These are phyloP conservation scores for Diaporthe amygdali DNA, from an alignment of 2,329 filamentous ascomycete genomes.

Conservation along the genomic window DNA sequence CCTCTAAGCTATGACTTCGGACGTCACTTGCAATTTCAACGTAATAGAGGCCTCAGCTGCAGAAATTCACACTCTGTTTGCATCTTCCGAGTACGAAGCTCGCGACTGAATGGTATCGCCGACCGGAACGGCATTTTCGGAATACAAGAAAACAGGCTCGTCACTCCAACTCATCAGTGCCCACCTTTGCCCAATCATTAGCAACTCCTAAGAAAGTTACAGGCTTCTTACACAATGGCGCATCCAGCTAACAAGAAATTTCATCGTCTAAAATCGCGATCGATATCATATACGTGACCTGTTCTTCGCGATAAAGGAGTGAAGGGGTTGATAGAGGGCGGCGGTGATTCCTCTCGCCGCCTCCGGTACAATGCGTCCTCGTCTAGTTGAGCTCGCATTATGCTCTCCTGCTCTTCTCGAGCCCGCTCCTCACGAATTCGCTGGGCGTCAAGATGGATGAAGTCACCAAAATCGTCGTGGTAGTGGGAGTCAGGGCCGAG, in stretches of 20 bases:
- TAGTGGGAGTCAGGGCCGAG: background rate
- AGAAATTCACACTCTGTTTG: background rate
- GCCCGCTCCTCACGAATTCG: background rate
- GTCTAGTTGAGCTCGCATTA: background rate
- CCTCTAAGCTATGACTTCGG: background rate
- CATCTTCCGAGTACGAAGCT: background rate
- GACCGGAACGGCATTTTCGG: background rate
- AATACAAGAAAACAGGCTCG: background rate
- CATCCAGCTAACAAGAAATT: background rate
- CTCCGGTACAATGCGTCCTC: background rate
- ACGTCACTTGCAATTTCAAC: background rate
- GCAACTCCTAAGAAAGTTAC: background rate
- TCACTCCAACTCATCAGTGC: background rate
- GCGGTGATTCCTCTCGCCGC: background rate
- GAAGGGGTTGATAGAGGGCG: background rate
- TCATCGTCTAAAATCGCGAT: conserved; percentile 5
- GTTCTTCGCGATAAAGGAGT: background rate
- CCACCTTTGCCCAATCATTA: background rate
- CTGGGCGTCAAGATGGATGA: background rate
- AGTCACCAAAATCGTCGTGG: background rate
- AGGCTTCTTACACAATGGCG: background rate
- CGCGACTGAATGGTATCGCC: background rate
- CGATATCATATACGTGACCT: background rate
- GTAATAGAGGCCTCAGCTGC: background rate
- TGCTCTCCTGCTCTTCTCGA: conserved; percentile 11